These are phyloP conservation scores for Aspergillus sparsus DNA, from an alignment of 495 filamentous ascomycete genomes.

Conservation along the genomic window DNA sequence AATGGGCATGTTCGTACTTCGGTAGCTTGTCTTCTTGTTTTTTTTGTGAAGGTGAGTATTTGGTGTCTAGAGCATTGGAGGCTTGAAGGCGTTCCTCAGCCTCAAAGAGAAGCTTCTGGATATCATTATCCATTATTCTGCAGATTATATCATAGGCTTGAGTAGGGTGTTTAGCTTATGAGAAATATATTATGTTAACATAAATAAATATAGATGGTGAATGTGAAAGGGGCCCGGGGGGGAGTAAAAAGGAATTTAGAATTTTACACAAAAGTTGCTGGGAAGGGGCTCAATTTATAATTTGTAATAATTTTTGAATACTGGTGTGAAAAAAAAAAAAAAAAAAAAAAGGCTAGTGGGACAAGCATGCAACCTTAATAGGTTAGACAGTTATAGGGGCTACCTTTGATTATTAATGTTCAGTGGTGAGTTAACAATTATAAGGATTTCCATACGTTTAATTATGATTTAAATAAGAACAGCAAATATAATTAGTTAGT, in stretches of 20 bases:
- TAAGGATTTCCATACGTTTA: too few species aligned
- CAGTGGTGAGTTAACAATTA: too few species aligned
- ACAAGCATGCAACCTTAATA: constrained; percentile 1
- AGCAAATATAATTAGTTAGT: too few species aligned
- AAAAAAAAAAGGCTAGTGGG: constrained; percentile 23
- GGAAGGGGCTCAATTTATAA: too few species aligned
- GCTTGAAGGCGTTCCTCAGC: constrained; percentile 60
- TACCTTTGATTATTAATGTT: too few species aligned
- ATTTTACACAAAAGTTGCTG: too few species aligned
- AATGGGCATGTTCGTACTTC: constrained; percentile 23
- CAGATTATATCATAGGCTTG: constrained; percentile 5
- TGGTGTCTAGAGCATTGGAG: constrained; percentile 15
- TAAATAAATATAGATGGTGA: too few species aligned
- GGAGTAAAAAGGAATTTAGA: too few species aligned
- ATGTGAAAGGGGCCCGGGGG: too few species aligned
- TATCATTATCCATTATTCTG: constrained; percentile 54
- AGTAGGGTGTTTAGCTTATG: neutral
- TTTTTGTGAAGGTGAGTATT: neutral
- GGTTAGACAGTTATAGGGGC: neutral
- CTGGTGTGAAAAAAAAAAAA: constrained; percentile 14
- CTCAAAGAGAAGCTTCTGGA: constrained; percentile 62
- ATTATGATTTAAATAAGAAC: too few species aligned
- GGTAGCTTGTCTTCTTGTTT: constrained; percentile 12
- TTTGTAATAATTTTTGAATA: too few species aligned
- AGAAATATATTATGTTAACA: too few species aligned